These are phyloP conservation scores for Backusella macrospora DNA, from an alignment of 192 early-diverging fungal genomes.

Conservation along the genomic window DNA sequence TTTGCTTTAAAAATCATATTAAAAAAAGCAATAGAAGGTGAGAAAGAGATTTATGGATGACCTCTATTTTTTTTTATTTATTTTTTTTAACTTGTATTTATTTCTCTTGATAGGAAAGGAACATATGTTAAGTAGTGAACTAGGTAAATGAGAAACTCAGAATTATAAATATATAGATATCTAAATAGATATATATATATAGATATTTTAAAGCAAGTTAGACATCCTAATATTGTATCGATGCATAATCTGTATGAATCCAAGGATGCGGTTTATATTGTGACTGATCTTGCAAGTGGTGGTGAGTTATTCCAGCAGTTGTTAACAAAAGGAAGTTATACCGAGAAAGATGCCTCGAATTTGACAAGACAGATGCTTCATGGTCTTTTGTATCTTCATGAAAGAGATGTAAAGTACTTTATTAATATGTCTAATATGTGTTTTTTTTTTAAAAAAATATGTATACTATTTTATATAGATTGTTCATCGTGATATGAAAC, in stretches of 20 bases:
- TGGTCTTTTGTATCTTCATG: constrained; percentile 88
- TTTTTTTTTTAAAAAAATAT: too few species aligned
- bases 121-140: constrained; percentile 66
- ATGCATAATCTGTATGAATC: constrained; percentile 74
- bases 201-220: constrained; percentile 70
- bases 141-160: constrained; percentile 35
- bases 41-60: constrained; percentile 11
- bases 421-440: not conserved
- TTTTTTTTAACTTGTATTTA: not conserved
- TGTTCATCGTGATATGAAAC: constrained; percentile 86
- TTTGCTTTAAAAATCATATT: constrained; percentile 80
- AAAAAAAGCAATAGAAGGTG: constrained; percentile 58
- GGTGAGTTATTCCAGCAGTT: constrained; percentile 89
- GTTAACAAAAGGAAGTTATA: constrained; percentile 72
- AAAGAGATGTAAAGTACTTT: constrained; percentile 52
- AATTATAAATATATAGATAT: not conserved
- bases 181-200: not conserved
- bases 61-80: constrained; percentile 18
- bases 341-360: constrained; percentile 77
- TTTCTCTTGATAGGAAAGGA: constrained; percentile 49
- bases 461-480: constrained; percentile 57
- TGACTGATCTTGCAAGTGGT: constrained; percentile 78
- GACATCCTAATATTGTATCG: constrained; percentile 86
- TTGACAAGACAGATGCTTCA: constrained; percentile 77
- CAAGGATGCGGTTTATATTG: constrained; percentile 71